Conservation (phyloP, 371 early-diverging fungal genomes). For the Batrachochytrium dendrobatidis region DNA sequence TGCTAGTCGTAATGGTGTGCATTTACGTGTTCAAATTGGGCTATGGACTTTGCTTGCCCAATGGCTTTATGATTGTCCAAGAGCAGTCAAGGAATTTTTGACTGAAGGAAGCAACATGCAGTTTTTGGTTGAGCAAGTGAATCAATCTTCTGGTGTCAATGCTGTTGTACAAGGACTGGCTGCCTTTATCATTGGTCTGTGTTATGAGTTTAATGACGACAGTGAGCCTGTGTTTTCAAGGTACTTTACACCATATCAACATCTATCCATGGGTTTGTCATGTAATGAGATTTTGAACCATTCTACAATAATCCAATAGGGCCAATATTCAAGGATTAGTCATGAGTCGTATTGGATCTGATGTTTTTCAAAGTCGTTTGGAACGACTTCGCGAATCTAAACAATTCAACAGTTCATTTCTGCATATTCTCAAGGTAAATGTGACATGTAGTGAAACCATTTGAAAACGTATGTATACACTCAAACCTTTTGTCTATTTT, state of each 20-base stretch:
- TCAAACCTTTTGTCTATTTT: too few relatives aligned
- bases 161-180: slow-evolving; percentile 81
- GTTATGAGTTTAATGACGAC: slow-evolving; percentile 81
- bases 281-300: too few relatives aligned
- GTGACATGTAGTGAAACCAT: too few relatives aligned
- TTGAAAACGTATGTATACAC: too few relatives aligned
- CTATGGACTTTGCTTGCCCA: slow-evolving; percentile 60
- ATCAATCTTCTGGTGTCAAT: slow-evolving; percentile 70
- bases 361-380: slow-evolving; percentile 71
- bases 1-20: slow-evolving; percentile 24
- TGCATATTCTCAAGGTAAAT: slow-evolving; percentile 49
- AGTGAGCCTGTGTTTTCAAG: slow-evolving; percentile 58
- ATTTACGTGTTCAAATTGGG: slow-evolving; percentile 65
- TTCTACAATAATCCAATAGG: too few relatives aligned
- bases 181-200: slow-evolving; percentile 77
- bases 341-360: slow-evolving; percentile 72
- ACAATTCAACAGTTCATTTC: slow-evolving; percentile 64
- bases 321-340: slow-evolving; percentile 72
- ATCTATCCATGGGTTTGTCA: neutral
- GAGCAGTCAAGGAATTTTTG: slow-evolving; percentile 70
- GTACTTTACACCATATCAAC: too few relatives aligned
- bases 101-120: slow-evolving; percentile 83
- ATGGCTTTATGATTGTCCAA: slow-evolving; percentile 78
- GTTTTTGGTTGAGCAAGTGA: slow-evolving; percentile 83
- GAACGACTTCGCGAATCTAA: slow-evolving; percentile 77